These are phyloP conservation scores for Colletotrichum siamense DNA, from an alignment of 2,329 filamentous ascomycete species.

Conservation along the genomic window DNA sequence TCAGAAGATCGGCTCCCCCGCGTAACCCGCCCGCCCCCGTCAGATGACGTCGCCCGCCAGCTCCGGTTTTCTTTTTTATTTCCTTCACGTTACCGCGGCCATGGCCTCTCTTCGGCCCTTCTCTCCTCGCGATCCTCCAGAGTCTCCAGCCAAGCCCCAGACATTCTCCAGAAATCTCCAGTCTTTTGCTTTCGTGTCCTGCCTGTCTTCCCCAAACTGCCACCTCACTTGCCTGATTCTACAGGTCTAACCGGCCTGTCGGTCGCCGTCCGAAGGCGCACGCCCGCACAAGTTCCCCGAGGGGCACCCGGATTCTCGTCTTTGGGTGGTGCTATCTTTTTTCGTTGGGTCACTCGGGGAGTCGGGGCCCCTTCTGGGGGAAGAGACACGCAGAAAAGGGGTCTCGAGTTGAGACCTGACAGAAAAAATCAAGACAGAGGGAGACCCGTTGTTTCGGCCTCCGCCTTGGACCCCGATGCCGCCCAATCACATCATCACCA, in stretches of 20 bases:
- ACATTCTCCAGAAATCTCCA: constrained; percentile 20
- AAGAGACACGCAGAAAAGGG: neutral
- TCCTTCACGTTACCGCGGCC: neutral
- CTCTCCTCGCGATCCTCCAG: constrained; percentile 3
- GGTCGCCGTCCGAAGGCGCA: constrained; percentile 12
- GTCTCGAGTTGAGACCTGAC: neutral
- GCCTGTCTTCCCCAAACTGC: neutral
- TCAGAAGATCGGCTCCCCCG: neutral
- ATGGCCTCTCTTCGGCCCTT: constrained; percentile 18
- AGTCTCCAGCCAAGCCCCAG: constrained; percentile 14
- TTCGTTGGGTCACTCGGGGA: neutral
- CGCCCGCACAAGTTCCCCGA: constrained; percentile 5
- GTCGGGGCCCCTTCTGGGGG: constrained; percentile 4
- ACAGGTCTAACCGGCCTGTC: constrained; percentile 14
- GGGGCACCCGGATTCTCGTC: constrained; percentile 7
- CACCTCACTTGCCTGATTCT: neutral
- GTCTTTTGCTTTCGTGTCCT: neutral
- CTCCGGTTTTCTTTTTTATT: neutral
- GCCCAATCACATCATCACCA: neutral
- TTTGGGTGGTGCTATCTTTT: neutral
- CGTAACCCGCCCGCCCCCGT: neutral
- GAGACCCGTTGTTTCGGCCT: constrained; percentile 6
- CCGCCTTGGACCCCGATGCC: neutral
- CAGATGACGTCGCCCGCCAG: constrained; percentile 8
- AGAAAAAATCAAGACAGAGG: neutral